Evolutionary conservation across 2,329 filamentous ascomycete species (phyloP).

Genomic region (Trichoderma guizhouense): DNA sequence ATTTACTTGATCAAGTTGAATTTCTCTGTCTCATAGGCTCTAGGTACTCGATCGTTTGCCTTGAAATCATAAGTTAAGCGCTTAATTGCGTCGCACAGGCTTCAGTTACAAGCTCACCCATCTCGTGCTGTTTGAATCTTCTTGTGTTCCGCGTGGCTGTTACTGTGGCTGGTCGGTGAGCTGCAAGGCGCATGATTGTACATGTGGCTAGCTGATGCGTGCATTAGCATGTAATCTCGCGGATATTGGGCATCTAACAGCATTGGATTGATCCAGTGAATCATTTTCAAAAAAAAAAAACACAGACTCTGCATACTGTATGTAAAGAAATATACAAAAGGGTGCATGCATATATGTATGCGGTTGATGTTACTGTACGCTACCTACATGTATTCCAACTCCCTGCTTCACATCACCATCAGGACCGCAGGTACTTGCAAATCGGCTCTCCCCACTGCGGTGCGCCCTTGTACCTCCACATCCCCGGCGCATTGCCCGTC

Average conservation of each 20-base stretch:
- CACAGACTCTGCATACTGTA: not conserved
- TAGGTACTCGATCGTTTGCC: not conserved
- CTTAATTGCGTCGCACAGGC: not conserved
- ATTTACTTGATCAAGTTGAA: not conserved
- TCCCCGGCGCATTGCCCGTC: conserved; percentile 49
- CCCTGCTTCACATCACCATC: not conserved
- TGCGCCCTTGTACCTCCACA: conserved; percentile 52
- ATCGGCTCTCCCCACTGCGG: conserved; percentile 47
- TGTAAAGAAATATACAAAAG: not conserved
- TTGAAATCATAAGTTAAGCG: not conserved
- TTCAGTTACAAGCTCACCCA: too few relatives aligned
- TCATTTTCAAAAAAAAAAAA: not conserved
- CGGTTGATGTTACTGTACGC: not conserved
- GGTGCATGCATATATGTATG: not conserved
- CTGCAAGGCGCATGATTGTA: not conserved
- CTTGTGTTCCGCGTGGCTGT: not conserved
- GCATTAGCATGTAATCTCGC: not conserved
- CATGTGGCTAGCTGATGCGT: not conserved
- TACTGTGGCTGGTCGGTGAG: not conserved
- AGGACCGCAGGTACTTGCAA: conserved; percentile 43
- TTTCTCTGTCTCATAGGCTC: not conserved
- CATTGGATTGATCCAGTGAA: not conserved
- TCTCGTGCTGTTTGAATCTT: too few relatives aligned
- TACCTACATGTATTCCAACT: too few relatives aligned
- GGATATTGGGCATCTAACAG: not conserved